These are phyloP conservation scores for Ceratocystiopsis brevicomis DNA, from an alignment of 2,329 filamentous ascomycete genomes.

Conservation along the genomic window DNA sequence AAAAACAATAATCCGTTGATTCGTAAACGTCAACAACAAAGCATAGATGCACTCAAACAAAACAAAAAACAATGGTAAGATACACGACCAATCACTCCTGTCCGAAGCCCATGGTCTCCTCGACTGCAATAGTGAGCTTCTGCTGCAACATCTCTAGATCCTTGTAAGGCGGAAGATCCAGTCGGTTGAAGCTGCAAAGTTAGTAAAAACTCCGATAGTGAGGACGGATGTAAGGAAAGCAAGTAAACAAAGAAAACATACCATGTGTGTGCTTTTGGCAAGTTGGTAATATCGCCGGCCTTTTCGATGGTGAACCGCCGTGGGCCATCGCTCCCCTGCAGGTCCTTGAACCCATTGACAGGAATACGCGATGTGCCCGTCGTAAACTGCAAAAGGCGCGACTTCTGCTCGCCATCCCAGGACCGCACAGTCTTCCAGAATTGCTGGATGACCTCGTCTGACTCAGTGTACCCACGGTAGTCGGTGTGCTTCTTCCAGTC, in stretches of 20 bases:
- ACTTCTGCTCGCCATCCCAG: constrained; percentile 98
- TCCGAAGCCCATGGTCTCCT: constrained; percentile 96
- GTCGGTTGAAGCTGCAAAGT: constrained; percentile 67
- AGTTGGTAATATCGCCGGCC: constrained; percentile 70
- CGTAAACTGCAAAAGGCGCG: constrained; percentile 83
- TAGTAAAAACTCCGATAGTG: constrained; percentile 8
- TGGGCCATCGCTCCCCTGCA: constrained; percentile 91
- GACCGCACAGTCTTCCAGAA: constrained; percentile 96
- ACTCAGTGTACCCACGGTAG: constrained; percentile 95
- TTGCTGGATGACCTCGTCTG: constrained; percentile 89
- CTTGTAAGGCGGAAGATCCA: constrained; percentile 91
- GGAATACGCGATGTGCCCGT: constrained; percentile 95
- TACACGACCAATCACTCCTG: constrained; percentile 54
- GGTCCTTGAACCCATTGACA: constrained; percentile 97
- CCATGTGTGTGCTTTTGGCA: constrained; percentile 97
- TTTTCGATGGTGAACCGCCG: constrained; percentile 96
- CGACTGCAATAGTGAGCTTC: constrained; percentile 91
- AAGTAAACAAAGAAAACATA: constrained; percentile 27
- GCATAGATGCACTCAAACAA: background rate
- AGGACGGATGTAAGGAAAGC: background rate
- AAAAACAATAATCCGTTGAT: background rate
- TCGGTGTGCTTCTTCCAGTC: constrained; percentile 99
- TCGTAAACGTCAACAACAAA: background rate
- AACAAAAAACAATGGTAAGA: background rate
- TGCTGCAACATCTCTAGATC: constrained; percentile 63